Evolutionary conservation across 352 stramenopile species (phyloP), one percentile per base, ranked within the genome.

Genomic region (Globisporangium echinulatum): DNA sequence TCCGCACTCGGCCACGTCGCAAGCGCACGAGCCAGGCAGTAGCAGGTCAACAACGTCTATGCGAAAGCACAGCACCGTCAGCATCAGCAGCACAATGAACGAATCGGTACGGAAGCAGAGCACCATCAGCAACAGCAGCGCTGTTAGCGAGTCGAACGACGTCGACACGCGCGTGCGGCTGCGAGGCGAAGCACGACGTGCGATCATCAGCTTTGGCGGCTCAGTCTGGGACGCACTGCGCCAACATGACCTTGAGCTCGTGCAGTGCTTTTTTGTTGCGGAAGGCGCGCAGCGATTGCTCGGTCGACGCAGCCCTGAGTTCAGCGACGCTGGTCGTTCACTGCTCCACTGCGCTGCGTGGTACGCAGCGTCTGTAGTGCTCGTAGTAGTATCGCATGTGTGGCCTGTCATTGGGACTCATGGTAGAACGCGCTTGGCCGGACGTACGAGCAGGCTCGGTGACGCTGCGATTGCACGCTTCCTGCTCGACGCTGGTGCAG

Each of bases 291-390:
- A 63, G 11, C 78, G 62, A 50, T 46, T 92, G 33, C 60, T 89
- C 10, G 59, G 56, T 48, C 61, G 67, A 7, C 74, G 82, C 42
- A 72, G 75, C 10, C 77, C 80, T 7, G 60, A 73, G 8, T 52
- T 54, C 10, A 61, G 70, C 1, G 77, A 92, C 46, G 79, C 74
- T n/a, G 71, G 80, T 0, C 76, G 80, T 5, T 82, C 80, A 10
- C 49, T 90, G 38, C 64, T 92, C 15, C 83, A 92, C 57, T 82
- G 63, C 6, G 80, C 83, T 2, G 74, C 76, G 5, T 92, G 77
- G 81, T 88, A 67, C 25, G 58, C 38, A 33, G 25, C 25, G 25
- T 33, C 25, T 33, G 25, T 2, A 33, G 25, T 2, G 25, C 25
- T 33, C 25, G 25, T 33, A 33, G 25, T 33, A 33, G 25, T 33